These are phyloP conservation scores for Tetraselmis striata DNA, from an alignment of 139 green algal species.

Conservation along the genomic window DNA sequence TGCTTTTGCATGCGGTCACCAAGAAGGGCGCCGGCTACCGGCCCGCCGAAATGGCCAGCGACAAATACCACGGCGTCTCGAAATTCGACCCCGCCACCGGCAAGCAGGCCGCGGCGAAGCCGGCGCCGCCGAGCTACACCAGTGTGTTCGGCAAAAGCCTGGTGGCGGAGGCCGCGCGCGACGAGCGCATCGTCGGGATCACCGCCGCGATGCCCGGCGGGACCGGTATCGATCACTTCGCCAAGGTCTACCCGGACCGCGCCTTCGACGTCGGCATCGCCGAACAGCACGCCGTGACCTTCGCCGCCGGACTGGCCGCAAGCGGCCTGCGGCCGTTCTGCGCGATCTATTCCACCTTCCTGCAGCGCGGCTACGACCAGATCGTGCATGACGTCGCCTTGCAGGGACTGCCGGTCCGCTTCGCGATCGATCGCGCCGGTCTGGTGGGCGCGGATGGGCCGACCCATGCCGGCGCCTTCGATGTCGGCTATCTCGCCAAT, in stretches of 20 bases:
- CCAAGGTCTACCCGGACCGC: slow-evolving; percentile 75
- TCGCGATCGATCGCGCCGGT: slow-evolving; percentile 96
- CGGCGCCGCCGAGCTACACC: slow-evolving; percentile 82
- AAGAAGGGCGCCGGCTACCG: slow-evolving; percentile 95
- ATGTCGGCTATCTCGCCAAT: slow-evolving; percentile 91
- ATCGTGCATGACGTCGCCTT: slow-evolving; percentile 95
- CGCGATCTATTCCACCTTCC: slow-evolving; percentile 97
- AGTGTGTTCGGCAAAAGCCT: slow-evolving; percentile 97
- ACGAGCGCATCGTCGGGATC: slow-evolving; percentile 86
- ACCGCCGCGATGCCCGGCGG: slow-evolving; percentile 98
- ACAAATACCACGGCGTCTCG: slow-evolving; percentile 96
- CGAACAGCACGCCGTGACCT: slow-evolving; percentile 97
- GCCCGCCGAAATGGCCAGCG: slow-evolving; percentile 84
- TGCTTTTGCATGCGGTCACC: slow-evolving; percentile 95
- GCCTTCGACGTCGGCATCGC: slow-evolving; percentile 98
- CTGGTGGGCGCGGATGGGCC: slow-evolving; percentile 95
- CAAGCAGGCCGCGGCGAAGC: slow-evolving; percentile 70
- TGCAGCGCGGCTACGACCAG: slow-evolving; percentile 96
- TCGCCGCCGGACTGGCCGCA: slow-evolving; percentile 86
- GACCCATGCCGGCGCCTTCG: slow-evolving; percentile 91
- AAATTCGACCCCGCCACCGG: slow-evolving; percentile 93
- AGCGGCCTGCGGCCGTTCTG: slow-evolving; percentile 90
- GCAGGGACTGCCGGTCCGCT: slow-evolving; percentile 96
- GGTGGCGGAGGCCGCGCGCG: slow-evolving; percentile 85
- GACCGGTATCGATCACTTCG: slow-evolving; percentile 82